Percentiles rank a stretch among this genome's conserved stretches.
Evolutionary conservation across 805 yeast species (phyloP).

Genomic region (Candida corydali): DNA sequence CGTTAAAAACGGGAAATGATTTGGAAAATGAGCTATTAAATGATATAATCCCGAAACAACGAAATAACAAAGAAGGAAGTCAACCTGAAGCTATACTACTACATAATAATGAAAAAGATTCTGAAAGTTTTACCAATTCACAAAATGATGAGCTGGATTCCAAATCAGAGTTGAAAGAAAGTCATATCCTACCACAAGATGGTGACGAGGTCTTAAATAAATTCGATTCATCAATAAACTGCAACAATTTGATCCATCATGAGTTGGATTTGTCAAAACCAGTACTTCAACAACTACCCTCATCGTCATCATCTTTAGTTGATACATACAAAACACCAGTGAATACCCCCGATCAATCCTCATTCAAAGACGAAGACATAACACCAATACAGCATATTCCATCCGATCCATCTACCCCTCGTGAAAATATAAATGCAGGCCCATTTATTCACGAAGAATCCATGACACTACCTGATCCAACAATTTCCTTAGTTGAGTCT

Average conservation of each 20-base stretch:
- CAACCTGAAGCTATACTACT: too few relatives aligned
- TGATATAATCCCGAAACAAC: background rate
- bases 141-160: background rate
- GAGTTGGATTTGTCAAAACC: background rate
- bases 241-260: background rate
- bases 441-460: background rate
- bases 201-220: background rate
- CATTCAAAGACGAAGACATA: background rate
- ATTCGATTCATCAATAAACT: background rate
- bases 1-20: background rate
- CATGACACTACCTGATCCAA: constrained; percentile 9
- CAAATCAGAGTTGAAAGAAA: too few relatives aligned
- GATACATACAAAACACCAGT: background rate
- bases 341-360: constrained; percentile 2
- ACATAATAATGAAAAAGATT: background rate
- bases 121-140: background rate
- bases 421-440: background rate
- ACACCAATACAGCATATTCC: background rate
- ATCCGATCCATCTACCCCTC: background rate
- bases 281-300: background rate
- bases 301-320: background rate
- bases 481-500: constrained; percentile 8
- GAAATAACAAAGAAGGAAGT: too few relatives aligned
- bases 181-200: background rate
- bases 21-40: background rate